phyloP scores from a whole-genome alignment of 768 basidiomycete species.

The Psilocybe cyanescens region DNA sequence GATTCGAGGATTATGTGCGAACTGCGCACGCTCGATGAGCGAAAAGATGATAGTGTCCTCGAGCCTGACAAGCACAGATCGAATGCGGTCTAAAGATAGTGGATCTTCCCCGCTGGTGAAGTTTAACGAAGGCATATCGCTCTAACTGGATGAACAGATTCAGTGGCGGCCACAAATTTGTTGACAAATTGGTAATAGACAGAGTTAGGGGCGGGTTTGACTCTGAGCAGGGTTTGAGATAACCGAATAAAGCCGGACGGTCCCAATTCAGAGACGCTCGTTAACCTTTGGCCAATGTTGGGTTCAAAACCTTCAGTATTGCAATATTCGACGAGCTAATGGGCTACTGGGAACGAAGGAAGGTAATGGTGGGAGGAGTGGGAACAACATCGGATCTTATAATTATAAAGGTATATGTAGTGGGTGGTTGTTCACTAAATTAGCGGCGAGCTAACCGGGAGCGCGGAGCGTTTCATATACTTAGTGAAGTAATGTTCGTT shows the following conservation, averaged over 20 bases:
- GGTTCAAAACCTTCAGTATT: not conserved
- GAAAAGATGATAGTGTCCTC: slow-evolving; percentile 99
- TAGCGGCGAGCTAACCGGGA: not conserved
- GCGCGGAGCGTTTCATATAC: not conserved
- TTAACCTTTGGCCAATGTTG: not conserved
- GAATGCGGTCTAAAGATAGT: slow-evolving; percentile 85
- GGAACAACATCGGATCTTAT: not conserved
- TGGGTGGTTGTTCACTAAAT: too few species aligned
- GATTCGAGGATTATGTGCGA: slow-evolving; percentile 89
- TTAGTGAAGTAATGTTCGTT: too few species aligned
- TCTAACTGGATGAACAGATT: not conserved
- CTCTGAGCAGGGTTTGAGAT: not conserved
- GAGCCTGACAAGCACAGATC: slow-evolving; percentile 83
- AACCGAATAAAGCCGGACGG: slow-evolving; percentile 4
- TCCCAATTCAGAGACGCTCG: not conserved
- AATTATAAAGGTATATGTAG: not conserved
- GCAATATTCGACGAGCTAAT: not conserved
- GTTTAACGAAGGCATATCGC: slow-evolving; percentile 63
- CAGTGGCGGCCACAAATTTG: slow-evolving; percentile 5
- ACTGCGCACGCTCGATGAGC: slow-evolving; percentile 96
- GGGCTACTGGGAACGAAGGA: not conserved
- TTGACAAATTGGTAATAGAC: slow-evolving; percentile 19
- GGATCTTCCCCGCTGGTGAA: slow-evolving; percentile 80
- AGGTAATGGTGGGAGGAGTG: not conserved
- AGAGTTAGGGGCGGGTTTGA: slow-evolving; percentile 17